Conservation (phyloP, 345 rosid species). For the Erysimum cheiranthoides region DNA sequence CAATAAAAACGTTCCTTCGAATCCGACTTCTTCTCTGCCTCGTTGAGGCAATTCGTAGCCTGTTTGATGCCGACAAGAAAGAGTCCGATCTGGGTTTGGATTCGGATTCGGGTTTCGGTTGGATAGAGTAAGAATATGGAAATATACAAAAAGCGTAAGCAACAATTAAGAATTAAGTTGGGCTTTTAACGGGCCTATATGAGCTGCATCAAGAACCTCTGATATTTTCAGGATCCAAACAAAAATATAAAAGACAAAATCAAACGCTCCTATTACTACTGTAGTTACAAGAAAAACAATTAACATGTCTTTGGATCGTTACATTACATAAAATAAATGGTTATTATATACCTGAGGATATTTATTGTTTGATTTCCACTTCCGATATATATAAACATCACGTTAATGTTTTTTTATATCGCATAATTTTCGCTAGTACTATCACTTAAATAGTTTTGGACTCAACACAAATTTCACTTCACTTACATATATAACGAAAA, state of each 20-base stretch:
- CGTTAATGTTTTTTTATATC: background rate
- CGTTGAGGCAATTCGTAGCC: constrained; percentile 15
- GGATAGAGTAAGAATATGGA: constrained; percentile 18
- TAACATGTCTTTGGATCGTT: background rate
- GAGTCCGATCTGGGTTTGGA: constrained; percentile 29
- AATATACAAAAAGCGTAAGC: background rate
- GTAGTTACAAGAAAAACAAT: background rate
- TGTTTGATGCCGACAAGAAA: constrained; percentile 28
- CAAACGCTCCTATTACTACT: too few species aligned
- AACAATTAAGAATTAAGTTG: background rate
- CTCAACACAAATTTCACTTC: background rate
- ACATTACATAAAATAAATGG: background rate
- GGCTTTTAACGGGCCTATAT: constrained; percentile 31
- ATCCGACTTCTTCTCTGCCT: constrained; percentile 22
- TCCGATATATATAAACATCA: background rate
- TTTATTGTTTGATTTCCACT: too few species aligned
- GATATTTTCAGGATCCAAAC: background rate
- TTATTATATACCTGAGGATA: background rate
- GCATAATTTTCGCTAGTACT: too few species aligned
- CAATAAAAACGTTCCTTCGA: background rate
- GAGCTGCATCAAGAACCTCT: background rate
- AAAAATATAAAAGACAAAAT: background rate
- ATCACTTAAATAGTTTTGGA: background rate
- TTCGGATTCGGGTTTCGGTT: constrained; percentile 30
- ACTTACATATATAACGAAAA: background rate